phyloP scores from a whole-genome alignment of 495 filamentous ascomycete genomes.

The Schizothecium vesticola region DNA sequence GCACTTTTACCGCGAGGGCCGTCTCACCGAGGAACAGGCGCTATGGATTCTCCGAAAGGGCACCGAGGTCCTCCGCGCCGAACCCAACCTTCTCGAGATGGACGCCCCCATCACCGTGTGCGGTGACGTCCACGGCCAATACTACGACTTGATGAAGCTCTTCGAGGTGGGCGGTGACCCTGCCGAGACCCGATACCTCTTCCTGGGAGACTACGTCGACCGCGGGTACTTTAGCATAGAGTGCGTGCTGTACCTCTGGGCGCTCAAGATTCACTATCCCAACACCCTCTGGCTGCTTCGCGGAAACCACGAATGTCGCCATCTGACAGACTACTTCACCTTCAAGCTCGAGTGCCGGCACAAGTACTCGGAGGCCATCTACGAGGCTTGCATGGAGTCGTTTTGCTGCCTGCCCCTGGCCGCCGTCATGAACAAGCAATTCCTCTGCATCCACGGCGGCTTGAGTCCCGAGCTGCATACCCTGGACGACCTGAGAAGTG shows the following conservation, averaged over 20 bases:
- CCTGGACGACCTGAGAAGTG: constrained; percentile 83
- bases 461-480: constrained; percentile 94
- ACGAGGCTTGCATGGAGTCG: constrained; percentile 96
- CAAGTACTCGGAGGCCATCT: constrained; percentile 94
- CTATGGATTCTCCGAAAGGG: constrained; percentile 88
- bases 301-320: constrained; percentile 97
- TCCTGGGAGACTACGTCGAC: constrained; percentile 96
- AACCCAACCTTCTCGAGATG: constrained; percentile 98
- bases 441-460: constrained; percentile 96
- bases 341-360: constrained; percentile 99
- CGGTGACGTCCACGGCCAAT: constrained; percentile 97
- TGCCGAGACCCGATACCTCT: constrained; percentile 91
- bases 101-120: constrained; percentile 99
- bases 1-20: constrained; percentile 95
- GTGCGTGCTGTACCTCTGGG: constrained; percentile 97
- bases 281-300: constrained; percentile 94
- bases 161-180: constrained; percentile 98
- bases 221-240: constrained; percentile 98
- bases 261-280: constrained; percentile 98
- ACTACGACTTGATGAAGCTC: constrained; percentile 98
- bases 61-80: constrained; percentile 72
- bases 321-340: constrained; percentile 98
- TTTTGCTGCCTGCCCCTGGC: constrained; percentile 93
- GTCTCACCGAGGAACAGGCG: constrained; percentile 93
- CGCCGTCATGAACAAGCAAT: constrained; percentile 99